Evolutionary conservation across 176 grass and related monocot species (phyloP), one percentile per base, ranked within the genome.

Genomic region (Guadua angustifolia): DNA sequence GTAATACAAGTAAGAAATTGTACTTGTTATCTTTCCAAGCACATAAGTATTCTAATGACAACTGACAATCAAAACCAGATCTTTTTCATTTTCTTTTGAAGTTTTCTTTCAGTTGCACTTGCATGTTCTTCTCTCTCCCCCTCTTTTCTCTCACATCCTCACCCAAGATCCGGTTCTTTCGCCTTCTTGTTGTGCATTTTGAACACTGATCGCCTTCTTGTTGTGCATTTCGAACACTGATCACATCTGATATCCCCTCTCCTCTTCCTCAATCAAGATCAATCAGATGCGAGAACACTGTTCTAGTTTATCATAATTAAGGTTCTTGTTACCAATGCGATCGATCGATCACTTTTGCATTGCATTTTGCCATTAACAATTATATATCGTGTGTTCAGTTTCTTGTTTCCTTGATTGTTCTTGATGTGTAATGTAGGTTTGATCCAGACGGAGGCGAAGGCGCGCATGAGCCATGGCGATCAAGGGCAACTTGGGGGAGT

Each of bases 401-500:
- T 52, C 0, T 19, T 1, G 40, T 70, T 78, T 33, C 63, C 59
- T 68, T 50, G 14, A 19, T 61, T 64, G 5, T 14, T 71, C 68
- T 61, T 83, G 80, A 49, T 58, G 25, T 82, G 79, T 15, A 25
- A 5, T 46, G 22, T n/a, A 73, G 53, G 68, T 47, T 36, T 36
- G 39, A 83, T 66, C 57, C n/a, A 57, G 55, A 58, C n/a, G 10
- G 52, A 55, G 2, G 18, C 52, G 52, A 52, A 52, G 50, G 56
- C 76, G 57, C 8, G 47, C 51, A 1, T 7, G 1, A 58, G 40
- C 66, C 58, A 95, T 94, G 95, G 92, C 88, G 11, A 94, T 86
- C 45, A 94, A 89, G 84, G 82, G 69, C 74, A 86, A 74, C 73
- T 65, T 78, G 44, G 82, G 83, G 1, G 92, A 89, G 26, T 73